A percentile compares a stretch with the other conserved stretches of the same genome.
phyloP scores from a whole-genome alignment of 257 asterid species.

The Primulina tabacum region DNA sequence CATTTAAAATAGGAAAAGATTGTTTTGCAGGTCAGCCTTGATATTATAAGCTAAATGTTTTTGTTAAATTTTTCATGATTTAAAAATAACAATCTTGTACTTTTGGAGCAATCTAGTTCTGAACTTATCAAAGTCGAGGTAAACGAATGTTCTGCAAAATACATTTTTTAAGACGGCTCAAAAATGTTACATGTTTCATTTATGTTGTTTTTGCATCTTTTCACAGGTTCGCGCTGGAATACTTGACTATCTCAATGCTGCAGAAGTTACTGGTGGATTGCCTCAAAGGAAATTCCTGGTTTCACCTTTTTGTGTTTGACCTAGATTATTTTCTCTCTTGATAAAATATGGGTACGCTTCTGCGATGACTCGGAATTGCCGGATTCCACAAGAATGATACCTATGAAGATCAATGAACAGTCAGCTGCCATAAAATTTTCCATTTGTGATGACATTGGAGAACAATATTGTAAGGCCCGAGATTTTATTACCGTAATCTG shows the following conservation, averaged over 20 bases:
- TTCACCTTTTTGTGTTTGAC: constrained; percentile 4
- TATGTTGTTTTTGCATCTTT: constrained; percentile 22
- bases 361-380: constrained; percentile 80
- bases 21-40: constrained; percentile 10
- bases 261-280: constrained; percentile 27
- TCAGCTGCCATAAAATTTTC: constrained; percentile 91
- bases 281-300: neutral
- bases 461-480: too few relatives aligned
- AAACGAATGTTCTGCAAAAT: neutral
- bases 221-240: constrained; percentile 93
- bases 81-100: neutral
- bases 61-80: neutral
- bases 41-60: neutral
- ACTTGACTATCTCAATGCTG: constrained; percentile 95
- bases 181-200: neutral
- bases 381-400: constrained; percentile 89
- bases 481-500: too few relatives aligned
- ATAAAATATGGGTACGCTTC: constrained; percentile 83
- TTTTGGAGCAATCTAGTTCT: constrained; percentile 6
- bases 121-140: constrained; percentile 5
- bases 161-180: neutral
- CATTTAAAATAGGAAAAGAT: neutral
- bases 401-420: constrained; percentile 92
- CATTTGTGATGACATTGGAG: constrained; percentile 95
- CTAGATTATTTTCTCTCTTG: constrained; percentile 24